Percentiles rank a stretch among this genome's conserved stretches.
Conservation (phyloP, 2,329 filamentous ascomycete species). For the Drechslerella stenobrocha region DNA sequence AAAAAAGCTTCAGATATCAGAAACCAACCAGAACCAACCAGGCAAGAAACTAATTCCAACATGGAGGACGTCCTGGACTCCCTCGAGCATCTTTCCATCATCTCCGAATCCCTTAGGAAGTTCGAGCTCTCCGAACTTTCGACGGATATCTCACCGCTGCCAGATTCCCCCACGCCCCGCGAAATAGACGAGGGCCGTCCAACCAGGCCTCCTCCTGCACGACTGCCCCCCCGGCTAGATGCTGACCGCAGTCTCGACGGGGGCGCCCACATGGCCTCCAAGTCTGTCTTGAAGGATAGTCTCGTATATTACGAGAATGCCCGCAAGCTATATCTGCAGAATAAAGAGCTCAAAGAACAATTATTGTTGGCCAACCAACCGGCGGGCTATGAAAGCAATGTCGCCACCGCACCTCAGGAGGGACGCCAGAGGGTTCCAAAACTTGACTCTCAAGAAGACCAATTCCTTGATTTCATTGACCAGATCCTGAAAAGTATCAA, state of each 20-base stretch:
- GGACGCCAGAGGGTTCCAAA: too few relatives aligned
- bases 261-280: conserved; percentile 6
- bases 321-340: conserved; percentile 18
- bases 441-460: conserved; percentile 14
- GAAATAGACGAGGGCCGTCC: background rate
- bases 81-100: background rate
- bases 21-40: too few relatives aligned
- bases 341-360: background rate
- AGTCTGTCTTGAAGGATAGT: conserved; percentile 17
- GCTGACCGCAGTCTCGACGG: background rate
- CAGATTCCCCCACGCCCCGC: background rate
- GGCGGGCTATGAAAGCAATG: background rate
- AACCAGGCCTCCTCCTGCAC: background rate
- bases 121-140: background rate
- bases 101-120: conserved; percentile 2
- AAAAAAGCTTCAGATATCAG: too few relatives aligned
- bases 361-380: conserved; percentile 7
- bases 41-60: background rate
- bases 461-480: conserved; percentile 24
- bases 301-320: conserved; percentile 36
- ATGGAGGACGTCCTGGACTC: background rate
- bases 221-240: conserved; percentile 14
- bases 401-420: background rate
- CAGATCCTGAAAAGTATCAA: conserved; percentile 32
- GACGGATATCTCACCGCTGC: too few relatives aligned